phyloP scores from a whole-genome alignment of 1,284 basidiomycete species.

The Ganoderma lucidum region DNA sequence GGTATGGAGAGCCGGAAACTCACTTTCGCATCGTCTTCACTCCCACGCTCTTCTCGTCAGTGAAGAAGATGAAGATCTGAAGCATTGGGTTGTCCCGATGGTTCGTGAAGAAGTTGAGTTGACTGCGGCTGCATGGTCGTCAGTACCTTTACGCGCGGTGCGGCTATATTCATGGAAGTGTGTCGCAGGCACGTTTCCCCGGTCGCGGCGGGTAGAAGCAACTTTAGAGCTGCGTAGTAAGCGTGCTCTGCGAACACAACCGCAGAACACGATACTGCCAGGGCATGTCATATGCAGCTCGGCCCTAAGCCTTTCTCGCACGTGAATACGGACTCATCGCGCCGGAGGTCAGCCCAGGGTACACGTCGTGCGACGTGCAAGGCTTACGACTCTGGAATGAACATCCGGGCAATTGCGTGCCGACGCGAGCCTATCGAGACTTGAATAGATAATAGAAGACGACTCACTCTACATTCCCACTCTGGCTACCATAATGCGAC shows the following conservation, averaged over 20 bases:
- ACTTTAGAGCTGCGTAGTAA: background rate
- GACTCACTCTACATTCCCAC: conserved; percentile 71
- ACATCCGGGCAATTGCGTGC: background rate
- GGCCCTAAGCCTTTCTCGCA: background rate
- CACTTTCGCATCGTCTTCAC: conserved; percentile 97
- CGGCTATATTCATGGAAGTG: background rate
- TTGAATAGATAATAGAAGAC: background rate
- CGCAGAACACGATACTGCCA: background rate
- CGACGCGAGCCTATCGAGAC: conserved; percentile 1
- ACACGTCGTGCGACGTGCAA: background rate
- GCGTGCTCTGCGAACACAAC: background rate
- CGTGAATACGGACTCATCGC: background rate
- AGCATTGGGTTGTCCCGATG: conserved; percentile 73
- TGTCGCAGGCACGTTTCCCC: background rate
- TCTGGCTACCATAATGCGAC: conserved; percentile 66
- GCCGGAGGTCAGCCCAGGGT: background rate
- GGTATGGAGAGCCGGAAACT: conserved; percentile 42
- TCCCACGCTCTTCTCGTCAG: conserved; percentile 91
- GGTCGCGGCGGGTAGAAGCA: background rate
- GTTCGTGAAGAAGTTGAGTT: conserved; percentile 89
- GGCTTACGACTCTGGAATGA: background rate
- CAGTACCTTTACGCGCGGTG: background rate
- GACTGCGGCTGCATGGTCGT: conserved; percentile 69
- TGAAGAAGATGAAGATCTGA: conserved; percentile 95
- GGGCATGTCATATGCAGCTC: background rate